phyloP scores from a whole-genome alignment of 2,329 filamentous ascomycete species.

The Colletotrichum agaves region DNA sequence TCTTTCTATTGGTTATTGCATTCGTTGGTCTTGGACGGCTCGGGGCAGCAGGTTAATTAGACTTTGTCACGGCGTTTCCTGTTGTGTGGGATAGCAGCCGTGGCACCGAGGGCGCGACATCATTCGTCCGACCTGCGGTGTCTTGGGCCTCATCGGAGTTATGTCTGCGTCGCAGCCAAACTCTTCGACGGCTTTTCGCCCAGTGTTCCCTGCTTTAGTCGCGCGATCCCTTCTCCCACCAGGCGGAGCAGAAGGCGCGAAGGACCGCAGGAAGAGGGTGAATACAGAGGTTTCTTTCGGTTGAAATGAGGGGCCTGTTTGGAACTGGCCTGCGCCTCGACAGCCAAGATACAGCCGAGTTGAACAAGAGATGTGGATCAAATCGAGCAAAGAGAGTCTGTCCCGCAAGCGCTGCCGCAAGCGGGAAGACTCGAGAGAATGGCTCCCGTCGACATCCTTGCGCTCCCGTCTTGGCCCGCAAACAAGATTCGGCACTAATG shows the following conservation, averaged over 20 bases:
- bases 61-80: too few species aligned
- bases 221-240: neutral
- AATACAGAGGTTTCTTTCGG: neutral
- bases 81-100: too few species aligned
- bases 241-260: too few species aligned
- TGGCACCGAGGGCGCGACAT: too few species aligned
- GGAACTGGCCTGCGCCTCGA: neutral
- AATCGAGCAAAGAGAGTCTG: neutral
- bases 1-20: constrained; percentile 9
- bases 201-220: neutral
- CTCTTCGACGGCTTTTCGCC: neutral
- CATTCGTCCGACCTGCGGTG: constrained; percentile 27
- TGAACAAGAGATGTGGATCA: neutral
- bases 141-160: constrained; percentile 9
- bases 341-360: constrained; percentile 2
- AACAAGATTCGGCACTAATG: constrained; percentile 18
- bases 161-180: constrained; percentile 6
- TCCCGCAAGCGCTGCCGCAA: neutral
- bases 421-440: neutral
- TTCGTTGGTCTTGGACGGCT: too few species aligned
- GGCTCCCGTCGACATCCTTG: constrained; percentile 3
- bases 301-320: neutral
- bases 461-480: constrained; percentile 6
- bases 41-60: too few species aligned
- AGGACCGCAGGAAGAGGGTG: neutral